Base-by-base conservation (phyloP, 306 rosid species). In the Pterocarpus santalinus region DNA sequence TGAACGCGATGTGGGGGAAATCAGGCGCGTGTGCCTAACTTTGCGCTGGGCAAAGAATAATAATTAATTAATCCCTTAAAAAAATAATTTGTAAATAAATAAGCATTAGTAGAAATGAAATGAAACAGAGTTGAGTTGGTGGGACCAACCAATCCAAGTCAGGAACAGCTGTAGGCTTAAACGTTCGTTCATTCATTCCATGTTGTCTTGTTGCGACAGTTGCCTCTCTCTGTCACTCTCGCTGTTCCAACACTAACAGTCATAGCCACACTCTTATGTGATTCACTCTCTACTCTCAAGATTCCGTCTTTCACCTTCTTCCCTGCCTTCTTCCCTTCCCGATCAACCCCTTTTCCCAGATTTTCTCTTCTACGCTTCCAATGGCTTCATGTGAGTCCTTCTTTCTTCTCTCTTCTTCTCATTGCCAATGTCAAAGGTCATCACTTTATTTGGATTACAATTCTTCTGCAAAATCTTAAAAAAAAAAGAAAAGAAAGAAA, bases 341-440 rank as follows among this genome's bases (percentile, higher is more conserved):
- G 13, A 63, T 47, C 62, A 8, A 36, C 77, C 81, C 84, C 60
- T 68, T 72, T 41, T 65, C 5, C 71, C 22, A 15, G 9, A 34
- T 62, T 63, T 52, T 46, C 39, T 71, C 46, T 49, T 66, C 28
- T 75, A 3, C 78, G 17, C 63, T 7, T 74, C 78, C 85, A 44
- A 91, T 91, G 97, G 94, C 91, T 90, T 79, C 97, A 68, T 84
- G 97, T 92, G 83, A 88, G 94, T 92, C 53, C 53, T 72, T 66
- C 60, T 41, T 62, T 35, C 46, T 71, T 77, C 65, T 77, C 10
- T 63, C 53, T 67, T 28, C 14, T 4, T 1, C 13, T 72, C 32
- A 12, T 11, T 36, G 22, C 12, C 38, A 76, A 43, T 57, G 49
- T 10, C 32, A 69, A 33, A 39, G 73, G 38, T 82, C 13, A 56